phyloP scores from a whole-genome alignment of 2,329 filamentous ascomycete genomes.

The Drechmeria coniospora region DNA sequence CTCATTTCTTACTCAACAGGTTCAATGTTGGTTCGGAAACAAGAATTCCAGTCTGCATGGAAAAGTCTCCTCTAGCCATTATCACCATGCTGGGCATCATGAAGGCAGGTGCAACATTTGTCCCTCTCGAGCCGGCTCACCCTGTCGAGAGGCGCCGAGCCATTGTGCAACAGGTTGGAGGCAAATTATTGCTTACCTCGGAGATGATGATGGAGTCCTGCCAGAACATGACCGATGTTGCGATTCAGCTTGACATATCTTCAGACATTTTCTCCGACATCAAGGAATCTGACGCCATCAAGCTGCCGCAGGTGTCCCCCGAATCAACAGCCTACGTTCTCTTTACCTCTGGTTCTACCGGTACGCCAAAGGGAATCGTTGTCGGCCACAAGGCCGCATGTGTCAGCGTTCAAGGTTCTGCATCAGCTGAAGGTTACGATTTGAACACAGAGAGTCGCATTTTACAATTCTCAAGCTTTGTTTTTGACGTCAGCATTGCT shows the following conservation, averaged over 20 bases:
- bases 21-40: neutral
- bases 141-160: conserved; percentile 4
- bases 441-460: neutral
- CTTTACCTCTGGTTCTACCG: conserved; percentile 14
- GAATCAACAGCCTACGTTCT: conserved; percentile 8
- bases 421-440: conserved; percentile 28
- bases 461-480: conserved; percentile 1
- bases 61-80: conserved; percentile 7
- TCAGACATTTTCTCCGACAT: neutral
- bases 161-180: conserved; percentile 4
- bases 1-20: neutral
- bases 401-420: conserved; percentile 32
- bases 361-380: conserved; percentile 12
- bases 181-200: conserved; percentile 4
- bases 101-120: conserved; percentile 11
- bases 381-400: conserved; percentile 34
- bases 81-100: conserved; percentile 11
- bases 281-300: neutral
- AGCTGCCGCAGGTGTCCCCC: neutral
- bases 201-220: neutral
- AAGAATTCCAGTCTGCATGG: conserved; percentile 3
- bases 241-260: neutral
- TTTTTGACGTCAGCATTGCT: conserved; percentile 2
- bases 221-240: neutral
- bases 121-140: conserved; percentile 12